Evolutionary conservation across 805 yeast species (phyloP).

Genomic region (Starmerella gropengiesseri): DNA sequence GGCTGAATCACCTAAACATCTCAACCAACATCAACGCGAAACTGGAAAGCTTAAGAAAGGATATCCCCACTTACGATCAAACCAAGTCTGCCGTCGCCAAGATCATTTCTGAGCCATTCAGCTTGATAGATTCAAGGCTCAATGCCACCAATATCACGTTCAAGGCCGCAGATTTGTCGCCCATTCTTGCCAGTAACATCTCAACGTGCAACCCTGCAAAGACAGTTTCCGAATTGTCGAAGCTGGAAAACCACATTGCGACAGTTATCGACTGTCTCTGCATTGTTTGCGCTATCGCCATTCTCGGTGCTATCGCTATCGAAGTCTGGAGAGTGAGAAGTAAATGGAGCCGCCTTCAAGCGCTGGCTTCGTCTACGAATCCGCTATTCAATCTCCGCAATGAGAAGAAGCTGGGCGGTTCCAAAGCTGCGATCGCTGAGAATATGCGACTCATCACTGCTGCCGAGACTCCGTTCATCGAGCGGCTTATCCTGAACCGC

Average conservation of each 20-base stretch:
- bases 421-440: background rate
- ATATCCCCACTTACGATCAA: conserved; percentile 55
- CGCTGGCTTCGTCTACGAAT: background rate
- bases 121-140: conserved; percentile 35
- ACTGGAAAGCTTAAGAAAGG: conserved; percentile 40
- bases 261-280: conserved; percentile 4
- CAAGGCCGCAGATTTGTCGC: background rate
- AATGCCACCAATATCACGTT: conserved; percentile 10
- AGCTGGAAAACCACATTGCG: background rate
- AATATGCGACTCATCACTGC: conserved; percentile 5
- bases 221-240: conserved; percentile 1
- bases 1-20: conserved; percentile 49
- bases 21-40: conserved; percentile 50
- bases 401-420: background rate
- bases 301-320: conserved; percentile 6
- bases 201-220: conserved; percentile 6
- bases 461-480: conserved; percentile 5
- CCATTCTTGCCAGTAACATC: background rate
- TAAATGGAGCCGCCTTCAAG: conserved; percentile 15
- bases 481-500: background rate
- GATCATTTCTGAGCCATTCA: conserved; percentile 52
- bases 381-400: background rate
- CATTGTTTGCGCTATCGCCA: conserved; percentile 12
- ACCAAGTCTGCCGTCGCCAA: conserved; percentile 49
- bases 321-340: conserved; percentile 8